Evolutionary conservation across 768 basidiomycete genomes (phyloP).

Genomic region (Termitomyces sp.): DNA sequence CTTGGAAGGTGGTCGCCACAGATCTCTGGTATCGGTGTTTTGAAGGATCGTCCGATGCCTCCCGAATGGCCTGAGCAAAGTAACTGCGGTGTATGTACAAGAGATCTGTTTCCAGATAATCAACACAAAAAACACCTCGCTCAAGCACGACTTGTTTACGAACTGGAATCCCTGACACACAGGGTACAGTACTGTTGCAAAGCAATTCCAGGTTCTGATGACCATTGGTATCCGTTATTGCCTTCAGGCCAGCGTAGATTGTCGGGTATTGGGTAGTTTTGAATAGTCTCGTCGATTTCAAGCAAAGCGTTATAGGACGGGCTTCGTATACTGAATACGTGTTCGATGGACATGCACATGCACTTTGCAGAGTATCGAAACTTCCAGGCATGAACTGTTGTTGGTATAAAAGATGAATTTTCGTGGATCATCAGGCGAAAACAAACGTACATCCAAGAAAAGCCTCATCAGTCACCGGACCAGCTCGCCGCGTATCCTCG

Average conservation of each 20-base stretch:
- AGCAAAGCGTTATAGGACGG: slow-evolving; percentile 39
- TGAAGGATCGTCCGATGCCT: slow-evolving; percentile 35
- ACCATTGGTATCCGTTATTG: slow-evolving; percentile 32
- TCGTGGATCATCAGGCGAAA: background rate
- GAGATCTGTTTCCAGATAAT: slow-evolving; percentile 23
- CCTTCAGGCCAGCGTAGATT: slow-evolving; percentile 34
- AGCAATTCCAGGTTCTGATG: slow-evolving; percentile 28
- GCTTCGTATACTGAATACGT: slow-evolving; percentile 31
- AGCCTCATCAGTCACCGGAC: slow-evolving; percentile 25
- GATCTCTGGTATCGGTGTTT: slow-evolving; percentile 39
- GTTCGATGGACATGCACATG: slow-evolving; percentile 35
- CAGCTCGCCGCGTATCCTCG: slow-evolving; percentile 30
- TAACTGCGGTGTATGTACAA: slow-evolving; percentile 44
- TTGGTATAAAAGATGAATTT: background rate
- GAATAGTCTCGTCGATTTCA: slow-evolving; percentile 44
- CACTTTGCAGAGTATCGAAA: slow-evolving; percentile 38
- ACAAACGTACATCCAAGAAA: slow-evolving; percentile 39
- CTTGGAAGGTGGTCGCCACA: slow-evolving; percentile 37
- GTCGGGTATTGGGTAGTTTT: slow-evolving; percentile 40
- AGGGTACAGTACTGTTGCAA: slow-evolving; percentile 40
- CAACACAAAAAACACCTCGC: background rate
- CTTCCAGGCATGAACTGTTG: slow-evolving; percentile 38
- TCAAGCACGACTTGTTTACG: slow-evolving; percentile 12
- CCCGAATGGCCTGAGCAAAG: slow-evolving; percentile 39
- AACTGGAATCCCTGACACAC: slow-evolving; percentile 40